Conservation (phyloP, 1,284 basidiomycete genomes). For the Moesziomyces antarcticus region DNA sequence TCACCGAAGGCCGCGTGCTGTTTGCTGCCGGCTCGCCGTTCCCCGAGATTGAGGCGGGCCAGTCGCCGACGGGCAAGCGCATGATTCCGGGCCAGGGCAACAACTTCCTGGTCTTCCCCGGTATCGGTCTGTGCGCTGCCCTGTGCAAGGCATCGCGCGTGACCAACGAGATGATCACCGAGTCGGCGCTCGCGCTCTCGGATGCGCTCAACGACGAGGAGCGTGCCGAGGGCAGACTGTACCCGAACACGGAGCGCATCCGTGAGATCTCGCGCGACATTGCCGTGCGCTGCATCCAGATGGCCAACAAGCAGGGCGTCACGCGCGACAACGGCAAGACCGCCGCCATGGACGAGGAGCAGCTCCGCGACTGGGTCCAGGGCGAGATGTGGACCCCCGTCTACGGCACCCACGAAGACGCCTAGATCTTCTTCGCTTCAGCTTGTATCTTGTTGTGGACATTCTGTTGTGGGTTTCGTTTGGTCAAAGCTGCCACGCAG, state of each 20-base stretch:
- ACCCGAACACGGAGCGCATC: constrained; percentile 61
- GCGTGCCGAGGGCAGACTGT: constrained; percentile 67
- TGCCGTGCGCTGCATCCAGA: constrained; percentile 58
- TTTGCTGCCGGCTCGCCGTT: constrained; percentile 94
- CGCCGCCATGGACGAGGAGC: constrained; percentile 54
- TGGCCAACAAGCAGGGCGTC: constrained; percentile 61
- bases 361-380: constrained; percentile 58
- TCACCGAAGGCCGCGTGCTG: constrained; percentile 75
- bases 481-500: not conserved
- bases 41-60: constrained; percentile 71
- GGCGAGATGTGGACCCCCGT: constrained; percentile 64
- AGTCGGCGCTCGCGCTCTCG: constrained; percentile 77
- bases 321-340: constrained; percentile 61
- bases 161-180: constrained; percentile 78
- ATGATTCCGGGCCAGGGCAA: constrained; percentile 89
- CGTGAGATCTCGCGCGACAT: constrained; percentile 62
- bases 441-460: not conserved
- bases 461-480: not conserved
- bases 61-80: constrained; percentile 72
- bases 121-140: constrained; percentile 62
- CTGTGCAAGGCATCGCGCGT: constrained; percentile 78
- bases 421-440: not conserved
- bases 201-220: constrained; percentile 81
- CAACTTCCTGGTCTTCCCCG: constrained; percentile 73
- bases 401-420: constrained; percentile 44